These are phyloP conservation scores for Xylariales sp. DNA, from an alignment of 2,329 filamentous ascomycete genomes.

Conservation along the genomic window DNA sequence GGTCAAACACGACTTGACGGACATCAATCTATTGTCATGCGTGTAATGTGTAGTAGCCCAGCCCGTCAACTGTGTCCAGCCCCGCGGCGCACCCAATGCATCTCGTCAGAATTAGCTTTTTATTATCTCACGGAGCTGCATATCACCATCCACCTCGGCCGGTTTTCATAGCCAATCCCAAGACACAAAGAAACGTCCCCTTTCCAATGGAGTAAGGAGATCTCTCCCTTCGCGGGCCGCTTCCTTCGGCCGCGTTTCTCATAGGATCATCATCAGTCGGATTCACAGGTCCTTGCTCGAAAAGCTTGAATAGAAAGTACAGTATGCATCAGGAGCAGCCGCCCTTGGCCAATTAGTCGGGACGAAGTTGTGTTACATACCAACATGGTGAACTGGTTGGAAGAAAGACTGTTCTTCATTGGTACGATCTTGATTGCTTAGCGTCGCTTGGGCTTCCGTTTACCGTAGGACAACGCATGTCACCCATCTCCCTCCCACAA, in stretches of 20 bases:
- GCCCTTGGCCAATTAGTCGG: slow-evolving; percentile 1
- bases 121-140: slow-evolving; percentile 9
- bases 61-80: slow-evolving; percentile 1
- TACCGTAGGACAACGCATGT: slow-evolving; percentile 10
- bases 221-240: no score
- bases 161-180: background rate
- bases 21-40: slow-evolving; percentile 33
- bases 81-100: slow-evolving; percentile 6
- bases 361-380: slow-evolving; percentile 9
- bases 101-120: slow-evolving; percentile 2
- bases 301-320: slow-evolving; percentile 2
- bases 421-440: slow-evolving; percentile 10
- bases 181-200: background rate
- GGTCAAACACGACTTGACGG: slow-evolving; percentile 30
- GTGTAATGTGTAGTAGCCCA: slow-evolving; percentile 28
- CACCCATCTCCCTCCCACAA: slow-evolving; percentile 2
- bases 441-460: slow-evolving; percentile 12
- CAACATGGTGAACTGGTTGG: slow-evolving; percentile 4
- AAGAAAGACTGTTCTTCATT: slow-evolving; percentile 6
- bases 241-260: no score
- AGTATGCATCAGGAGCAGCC: slow-evolving; percentile 3
- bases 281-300: background rate
- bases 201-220: no score
- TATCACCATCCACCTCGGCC: background rate
- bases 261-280: no score